A percentile compares a stretch with the other conserved stretches of the same genome.
phyloP scores from a whole-genome alignment of 2,329 filamentous ascomycete species.

The Botrytis aclada region DNA sequence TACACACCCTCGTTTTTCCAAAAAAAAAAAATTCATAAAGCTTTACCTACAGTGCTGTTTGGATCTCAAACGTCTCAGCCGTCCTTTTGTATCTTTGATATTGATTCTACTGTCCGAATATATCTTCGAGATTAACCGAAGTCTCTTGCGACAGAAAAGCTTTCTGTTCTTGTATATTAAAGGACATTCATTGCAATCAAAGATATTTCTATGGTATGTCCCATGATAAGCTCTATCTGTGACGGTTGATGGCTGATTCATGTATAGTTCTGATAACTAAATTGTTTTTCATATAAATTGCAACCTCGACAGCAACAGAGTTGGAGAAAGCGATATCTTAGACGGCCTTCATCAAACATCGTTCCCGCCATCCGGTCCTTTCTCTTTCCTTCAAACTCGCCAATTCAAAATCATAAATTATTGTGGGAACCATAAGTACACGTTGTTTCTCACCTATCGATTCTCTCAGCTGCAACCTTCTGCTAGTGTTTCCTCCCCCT shows the following conservation, averaged over 20 bases:
- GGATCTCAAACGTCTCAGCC: slow-evolving; percentile 1
- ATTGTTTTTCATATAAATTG: not conserved
- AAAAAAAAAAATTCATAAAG: not conserved
- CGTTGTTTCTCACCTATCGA: not conserved
- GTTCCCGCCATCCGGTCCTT: no score
- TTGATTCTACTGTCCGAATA: not conserved
- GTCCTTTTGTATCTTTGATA: not conserved
- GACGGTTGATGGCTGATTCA: not conserved
- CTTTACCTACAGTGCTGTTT: not conserved
- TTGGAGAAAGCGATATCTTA: not conserved
- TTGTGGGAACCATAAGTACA: not conserved
- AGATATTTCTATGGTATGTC: not conserved
- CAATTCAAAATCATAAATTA: no score
- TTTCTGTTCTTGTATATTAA: not conserved
- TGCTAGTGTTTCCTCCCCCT: not conserved
- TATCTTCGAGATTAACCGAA: not conserved
- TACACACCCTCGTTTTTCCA: slow-evolving; percentile 18
- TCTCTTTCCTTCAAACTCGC: not conserved
- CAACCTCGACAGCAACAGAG: not conserved
- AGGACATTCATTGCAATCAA: not conserved
- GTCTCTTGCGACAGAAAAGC: not conserved
- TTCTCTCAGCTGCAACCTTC: not conserved
- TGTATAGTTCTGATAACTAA: not conserved
- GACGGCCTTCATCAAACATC: not conserved
- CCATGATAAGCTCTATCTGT: not conserved